Conservation (phyloP, 1,284 basidiomycete genomes). For the Kalmanozyma brasiliensis region DNA sequence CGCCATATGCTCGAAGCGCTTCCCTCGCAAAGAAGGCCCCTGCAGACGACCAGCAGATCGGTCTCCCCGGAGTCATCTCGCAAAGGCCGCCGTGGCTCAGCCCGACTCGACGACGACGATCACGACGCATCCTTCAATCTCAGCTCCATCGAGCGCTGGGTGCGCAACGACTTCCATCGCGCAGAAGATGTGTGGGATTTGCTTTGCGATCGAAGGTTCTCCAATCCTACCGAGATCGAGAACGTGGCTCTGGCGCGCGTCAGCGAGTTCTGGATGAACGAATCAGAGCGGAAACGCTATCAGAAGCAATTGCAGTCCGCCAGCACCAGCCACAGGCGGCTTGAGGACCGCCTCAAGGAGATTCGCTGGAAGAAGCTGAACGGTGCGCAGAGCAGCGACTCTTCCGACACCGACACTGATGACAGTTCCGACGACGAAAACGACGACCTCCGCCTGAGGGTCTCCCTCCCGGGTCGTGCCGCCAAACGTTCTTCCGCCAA, state of each 20-base stretch:
- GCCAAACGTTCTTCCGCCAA: slow-evolving; percentile 6
- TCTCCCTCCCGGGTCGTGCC: slow-evolving; percentile 8
- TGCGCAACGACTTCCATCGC: slow-evolving; percentile 8
- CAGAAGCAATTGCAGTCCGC: slow-evolving; percentile 23
- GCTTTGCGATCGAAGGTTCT: slow-evolving; percentile 21
- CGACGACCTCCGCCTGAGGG: neutral
- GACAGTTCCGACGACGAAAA: slow-evolving; percentile 15
- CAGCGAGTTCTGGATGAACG: slow-evolving; percentile 47
- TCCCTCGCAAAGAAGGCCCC: slow-evolving; percentile 26
- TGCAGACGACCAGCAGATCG: neutral
- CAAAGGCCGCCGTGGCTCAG: slow-evolving; percentile 4
- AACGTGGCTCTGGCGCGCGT: slow-evolving; percentile 1
- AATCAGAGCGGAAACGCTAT: slow-evolving; percentile 23
- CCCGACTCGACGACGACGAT: slow-evolving; percentile 8
- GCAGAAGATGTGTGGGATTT: slow-evolving; percentile 47
- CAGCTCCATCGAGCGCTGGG: slow-evolving; percentile 32
- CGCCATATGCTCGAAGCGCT: slow-evolving; percentile 27
- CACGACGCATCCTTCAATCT: slow-evolving; percentile 19
- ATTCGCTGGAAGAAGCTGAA: slow-evolving; percentile 16
- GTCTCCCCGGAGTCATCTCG: slow-evolving; percentile 10
- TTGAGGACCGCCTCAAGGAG: slow-evolving; percentile 30
- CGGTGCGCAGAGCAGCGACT: slow-evolving; percentile 1
- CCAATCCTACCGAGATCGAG: neutral
- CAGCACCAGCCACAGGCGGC: slow-evolving; percentile 7
- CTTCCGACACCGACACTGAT: slow-evolving; percentile 21